Conservation (phyloP, 2,329 filamentous ascomycete genomes). For the Neopestalotiopsis clavispora region DNA sequence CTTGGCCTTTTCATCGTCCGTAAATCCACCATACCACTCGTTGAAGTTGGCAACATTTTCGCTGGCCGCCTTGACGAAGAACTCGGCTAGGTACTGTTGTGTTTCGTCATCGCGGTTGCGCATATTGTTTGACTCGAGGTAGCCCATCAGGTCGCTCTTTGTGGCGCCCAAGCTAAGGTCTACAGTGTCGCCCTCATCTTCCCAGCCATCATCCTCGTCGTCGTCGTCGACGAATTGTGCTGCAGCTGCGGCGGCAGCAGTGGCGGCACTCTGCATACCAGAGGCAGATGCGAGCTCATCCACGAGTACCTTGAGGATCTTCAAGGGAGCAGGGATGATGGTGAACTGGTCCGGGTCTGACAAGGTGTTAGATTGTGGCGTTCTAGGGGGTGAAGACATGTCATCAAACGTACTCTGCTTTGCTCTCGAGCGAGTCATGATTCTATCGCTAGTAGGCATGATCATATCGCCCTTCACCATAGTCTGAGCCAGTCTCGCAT, state of each 20-base stretch:
- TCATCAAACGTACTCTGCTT: conserved; percentile 68
- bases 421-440: conserved; percentile 92
- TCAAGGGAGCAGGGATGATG: conserved; percentile 83
- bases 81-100: conserved; percentile 80
- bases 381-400: conserved; percentile 21
- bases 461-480: conserved; percentile 93
- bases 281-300: conserved; percentile 87
- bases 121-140: conserved; percentile 61
- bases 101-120: conserved; percentile 89
- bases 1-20: conserved; percentile 61
- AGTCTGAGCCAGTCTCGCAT: conserved; percentile 77
- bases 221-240: conserved; percentile 64
- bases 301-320: conserved; percentile 94
- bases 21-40: conserved; percentile 60
- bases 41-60: conserved; percentile 62
- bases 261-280: conserved; percentile 64
- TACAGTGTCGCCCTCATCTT: conserved; percentile 78
- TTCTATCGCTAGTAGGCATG: conserved; percentile 76
- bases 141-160: conserved; percentile 82
- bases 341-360: conserved; percentile 88
- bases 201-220: conserved; percentile 84
- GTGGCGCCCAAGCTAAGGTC: conserved; percentile 75
- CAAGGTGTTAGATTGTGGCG: conserved; percentile 31
- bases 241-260: conserved; percentile 65
- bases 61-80: conserved; percentile 70